Percentiles rank a stretch among this genome's conserved stretches.
These are phyloP conservation scores for Populus simonii DNA, from an alignment of 345 rosid genomes.

Conservation along the genomic window DNA sequence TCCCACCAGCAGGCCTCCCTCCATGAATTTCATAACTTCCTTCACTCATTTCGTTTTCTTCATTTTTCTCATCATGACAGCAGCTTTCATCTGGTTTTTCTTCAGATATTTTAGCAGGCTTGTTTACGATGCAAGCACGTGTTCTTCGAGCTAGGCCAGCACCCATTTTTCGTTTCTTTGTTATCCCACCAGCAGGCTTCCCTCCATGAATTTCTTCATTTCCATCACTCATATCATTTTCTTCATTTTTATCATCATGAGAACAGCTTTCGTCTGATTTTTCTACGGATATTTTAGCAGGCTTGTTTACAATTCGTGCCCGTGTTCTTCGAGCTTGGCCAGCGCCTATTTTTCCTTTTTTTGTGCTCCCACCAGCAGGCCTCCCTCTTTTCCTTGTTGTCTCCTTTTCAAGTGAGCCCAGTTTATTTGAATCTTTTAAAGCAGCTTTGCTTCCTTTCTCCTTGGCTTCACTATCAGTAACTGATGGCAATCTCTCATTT, in stretches of 20 bases:
- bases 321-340: conserved; percentile 38
- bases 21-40: conserved; percentile 19
- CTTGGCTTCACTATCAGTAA: conserved; percentile 8
- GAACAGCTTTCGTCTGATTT: conserved; percentile 49
- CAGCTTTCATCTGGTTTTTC: conserved; percentile 49
- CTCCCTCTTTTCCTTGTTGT: conserved; percentile 53
- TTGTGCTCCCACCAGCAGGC: conserved; percentile 40
- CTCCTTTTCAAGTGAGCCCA: conserved; percentile 27
- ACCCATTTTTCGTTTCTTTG: conserved; percentile 40
- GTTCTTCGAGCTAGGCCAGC: conserved; percentile 33
- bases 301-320: conserved; percentile 45
- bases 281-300: conserved; percentile 49
- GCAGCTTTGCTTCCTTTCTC: conserved; percentile 12
- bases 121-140: conserved; percentile 45
- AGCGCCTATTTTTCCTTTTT: conserved; percentile 36
- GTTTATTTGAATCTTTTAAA: conserved; percentile 10
- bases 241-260: conserved; percentile 26
- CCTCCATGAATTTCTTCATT: conserved; percentile 32
- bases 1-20: conserved; percentile 47
- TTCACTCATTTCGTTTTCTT: conserved; percentile 11
- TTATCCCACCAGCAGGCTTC: conserved; percentile 38
- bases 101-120: conserved; percentile 51
- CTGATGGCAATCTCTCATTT: conserved; percentile 9
- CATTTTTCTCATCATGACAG: conserved; percentile 28
- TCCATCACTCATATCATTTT: conserved; percentile 11